phyloP scores from a whole-genome alignment of 352 stramenopile genomes.

The Phytopythium helicoides region DNA sequence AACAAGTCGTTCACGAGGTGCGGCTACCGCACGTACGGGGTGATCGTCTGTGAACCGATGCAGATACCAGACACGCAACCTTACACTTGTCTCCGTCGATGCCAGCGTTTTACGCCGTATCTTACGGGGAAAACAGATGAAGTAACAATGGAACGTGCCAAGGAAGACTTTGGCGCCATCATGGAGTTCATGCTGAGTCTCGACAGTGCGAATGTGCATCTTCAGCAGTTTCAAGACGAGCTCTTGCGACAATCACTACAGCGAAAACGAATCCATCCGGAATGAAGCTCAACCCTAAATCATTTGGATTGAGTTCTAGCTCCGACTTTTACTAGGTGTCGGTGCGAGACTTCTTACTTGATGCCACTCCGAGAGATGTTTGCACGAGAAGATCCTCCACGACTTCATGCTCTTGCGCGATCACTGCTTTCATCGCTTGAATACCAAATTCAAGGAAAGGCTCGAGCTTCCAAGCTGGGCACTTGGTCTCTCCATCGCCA shows the following conservation, averaged over 20 bases:
- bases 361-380: no score
- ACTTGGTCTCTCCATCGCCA: not conserved
- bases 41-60: slow-evolving; percentile 35
- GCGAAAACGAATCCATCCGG: slow-evolving; percentile 3
- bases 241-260: slow-evolving; percentile 18
- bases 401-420: not conserved
- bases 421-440: not conserved
- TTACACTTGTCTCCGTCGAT: slow-evolving; percentile 1
- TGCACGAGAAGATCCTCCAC: not conserved
- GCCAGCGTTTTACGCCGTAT: not conserved
- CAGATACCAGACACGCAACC: not conserved
- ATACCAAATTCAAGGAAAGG: not conserved
- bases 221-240: slow-evolving; percentile 26
- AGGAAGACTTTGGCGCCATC: slow-evolving; percentile 19
- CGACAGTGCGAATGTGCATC: slow-evolving; percentile 30
- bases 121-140: slow-evolving; percentile 8
- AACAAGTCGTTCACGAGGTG: slow-evolving; percentile 31
- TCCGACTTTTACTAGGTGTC: no score
- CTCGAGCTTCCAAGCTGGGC: not conserved
- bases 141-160: slow-evolving; percentile 18
- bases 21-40: slow-evolving; percentile 51
- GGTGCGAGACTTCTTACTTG: no score
- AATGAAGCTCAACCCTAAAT: slow-evolving; percentile 2
- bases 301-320: not conserved
- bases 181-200: slow-evolving; percentile 34